Conservation (phyloP, 306 rosid genomes). For the Begonia fuchsioides region DNA sequence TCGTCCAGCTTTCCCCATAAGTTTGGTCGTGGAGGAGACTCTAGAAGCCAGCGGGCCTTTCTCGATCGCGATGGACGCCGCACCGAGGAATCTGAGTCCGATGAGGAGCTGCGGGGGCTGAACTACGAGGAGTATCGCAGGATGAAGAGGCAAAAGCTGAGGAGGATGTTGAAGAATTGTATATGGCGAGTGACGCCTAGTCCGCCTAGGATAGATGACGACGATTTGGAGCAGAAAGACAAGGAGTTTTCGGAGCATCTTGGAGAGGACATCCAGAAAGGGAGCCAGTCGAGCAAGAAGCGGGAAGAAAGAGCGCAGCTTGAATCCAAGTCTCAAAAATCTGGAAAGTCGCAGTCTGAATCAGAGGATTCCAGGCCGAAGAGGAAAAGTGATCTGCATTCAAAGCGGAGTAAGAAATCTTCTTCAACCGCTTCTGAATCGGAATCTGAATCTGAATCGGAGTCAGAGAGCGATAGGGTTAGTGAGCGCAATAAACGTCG, state of each 20-base stretch:
- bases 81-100: slow-evolving; percentile 44
- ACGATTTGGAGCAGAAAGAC: slow-evolving; percentile 32
- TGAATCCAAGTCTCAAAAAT: slow-evolving; percentile 10
- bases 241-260: slow-evolving; percentile 32
- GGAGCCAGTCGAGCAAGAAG: slow-evolving; percentile 15
- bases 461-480: slow-evolving; percentile 17
- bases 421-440: slow-evolving; percentile 26
- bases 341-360: slow-evolving; percentile 19
- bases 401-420: slow-evolving; percentile 22
- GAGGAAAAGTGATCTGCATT: slow-evolving; percentile 21
- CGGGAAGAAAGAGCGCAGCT: slow-evolving; percentile 15
- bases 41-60: slow-evolving; percentile 19
- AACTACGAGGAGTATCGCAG: slow-evolving; percentile 53
- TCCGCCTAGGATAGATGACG: slow-evolving; percentile 54
- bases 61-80: slow-evolving; percentile 36
- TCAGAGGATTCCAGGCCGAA: slow-evolving; percentile 27
- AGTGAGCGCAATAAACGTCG: slow-evolving; percentile 34
- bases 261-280: slow-evolving; percentile 7
- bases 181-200: slow-evolving; percentile 81
- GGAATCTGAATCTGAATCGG: slow-evolving; percentile 23
- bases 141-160: slow-evolving; percentile 71
- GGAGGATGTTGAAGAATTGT: slow-evolving; percentile 55
- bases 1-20: slow-evolving; percentile 33
- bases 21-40: slow-evolving; percentile 40
- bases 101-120: slow-evolving; percentile 73